phyloP scores from a whole-genome alignment of 805 yeast species.

The Yamadazyma takamatsuzukensis region DNA sequence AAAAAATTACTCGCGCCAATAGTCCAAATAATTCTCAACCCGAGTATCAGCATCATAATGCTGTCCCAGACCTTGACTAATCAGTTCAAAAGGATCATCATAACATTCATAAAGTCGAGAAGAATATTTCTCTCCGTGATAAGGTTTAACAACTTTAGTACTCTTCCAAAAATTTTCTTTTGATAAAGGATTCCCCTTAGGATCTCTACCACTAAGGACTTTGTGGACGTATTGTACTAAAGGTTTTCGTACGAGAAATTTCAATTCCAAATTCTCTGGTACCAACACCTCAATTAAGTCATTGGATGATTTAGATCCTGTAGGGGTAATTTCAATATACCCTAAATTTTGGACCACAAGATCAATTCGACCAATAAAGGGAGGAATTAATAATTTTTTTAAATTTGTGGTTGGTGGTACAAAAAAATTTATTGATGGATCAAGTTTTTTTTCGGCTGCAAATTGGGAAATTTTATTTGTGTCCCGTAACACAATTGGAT shows the following conservation, averaged over 20 bases:
- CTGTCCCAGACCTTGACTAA: no score
- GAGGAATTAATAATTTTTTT: slow-evolving; percentile 56
- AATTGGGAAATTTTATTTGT: background rate
- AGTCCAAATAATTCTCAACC: no score
- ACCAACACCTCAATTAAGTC: slow-evolving; percentile 41
- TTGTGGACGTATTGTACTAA: slow-evolving; percentile 38
- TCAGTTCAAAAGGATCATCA: no score
- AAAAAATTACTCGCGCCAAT: no score
- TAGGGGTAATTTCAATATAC: slow-evolving; percentile 55
- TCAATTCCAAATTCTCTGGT: slow-evolving; percentile 46
- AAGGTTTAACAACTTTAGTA: slow-evolving; percentile 15
- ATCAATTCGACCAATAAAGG: slow-evolving; percentile 67
- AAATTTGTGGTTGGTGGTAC: slow-evolving; percentile 15
- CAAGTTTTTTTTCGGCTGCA: slow-evolving; percentile 13
- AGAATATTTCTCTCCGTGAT: slow-evolving; percentile 15
- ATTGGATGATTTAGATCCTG: slow-evolving; percentile 38
- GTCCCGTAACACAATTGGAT: slow-evolving; percentile 55
- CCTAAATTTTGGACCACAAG: slow-evolving; percentile 66
- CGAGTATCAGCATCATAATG: no score
- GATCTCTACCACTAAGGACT: slow-evolving; percentile 29
- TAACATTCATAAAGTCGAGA: no score
- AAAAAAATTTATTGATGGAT: slow-evolving; percentile 14
- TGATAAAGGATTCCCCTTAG: slow-evolving; percentile 18
- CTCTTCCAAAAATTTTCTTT: slow-evolving; percentile 19
- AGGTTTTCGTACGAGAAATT: slow-evolving; percentile 53